Conservation (phyloP, 2,329 filamentous ascomycete species). For the Ophiostoma sp. region DNA sequence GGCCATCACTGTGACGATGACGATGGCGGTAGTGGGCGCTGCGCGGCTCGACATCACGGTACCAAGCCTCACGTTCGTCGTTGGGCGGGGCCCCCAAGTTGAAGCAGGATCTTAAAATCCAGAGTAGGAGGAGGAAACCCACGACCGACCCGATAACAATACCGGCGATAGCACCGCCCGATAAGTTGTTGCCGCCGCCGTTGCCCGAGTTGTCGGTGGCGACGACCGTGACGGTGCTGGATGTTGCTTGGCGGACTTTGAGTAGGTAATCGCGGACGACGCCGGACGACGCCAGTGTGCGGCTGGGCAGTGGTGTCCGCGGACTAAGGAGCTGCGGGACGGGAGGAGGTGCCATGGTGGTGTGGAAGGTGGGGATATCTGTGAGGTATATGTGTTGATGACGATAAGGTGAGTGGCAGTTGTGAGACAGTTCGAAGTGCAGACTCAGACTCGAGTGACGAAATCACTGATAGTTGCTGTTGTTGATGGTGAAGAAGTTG, state of each 20-base stretch:
- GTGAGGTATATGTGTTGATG: neutral
- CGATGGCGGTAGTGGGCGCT: neutral
- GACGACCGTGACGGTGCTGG: conserved; percentile 38
- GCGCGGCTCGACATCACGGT: conserved; percentile 20
- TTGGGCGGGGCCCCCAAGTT: conserved; percentile 43
- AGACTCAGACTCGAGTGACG: neutral
- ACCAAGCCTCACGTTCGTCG: conserved; percentile 23
- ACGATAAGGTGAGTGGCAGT: neutral
- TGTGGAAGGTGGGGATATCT: neutral
- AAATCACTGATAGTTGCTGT: neutral
- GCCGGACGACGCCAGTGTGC: neutral
- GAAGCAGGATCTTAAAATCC: conserved; percentile 49
- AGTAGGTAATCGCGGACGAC: neutral
- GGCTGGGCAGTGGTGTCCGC: neutral
- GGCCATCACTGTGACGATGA: neutral
- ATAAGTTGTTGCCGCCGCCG: conserved; percentile 36
- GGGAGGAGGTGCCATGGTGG: conserved; percentile 11
- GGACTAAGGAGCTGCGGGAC: neutral
- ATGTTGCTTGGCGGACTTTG: conserved; percentile 21
- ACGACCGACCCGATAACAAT: conserved; percentile 52
- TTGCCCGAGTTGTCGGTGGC: conserved; percentile 27
- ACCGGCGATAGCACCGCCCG: conserved; percentile 52
- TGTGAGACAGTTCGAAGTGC: neutral
- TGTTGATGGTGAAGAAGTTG: neutral
- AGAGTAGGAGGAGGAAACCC: conserved; percentile 48